Evolutionary conservation across 164 flowering plant species (phyloP).

Genomic region (Vitis amurensis): DNA sequence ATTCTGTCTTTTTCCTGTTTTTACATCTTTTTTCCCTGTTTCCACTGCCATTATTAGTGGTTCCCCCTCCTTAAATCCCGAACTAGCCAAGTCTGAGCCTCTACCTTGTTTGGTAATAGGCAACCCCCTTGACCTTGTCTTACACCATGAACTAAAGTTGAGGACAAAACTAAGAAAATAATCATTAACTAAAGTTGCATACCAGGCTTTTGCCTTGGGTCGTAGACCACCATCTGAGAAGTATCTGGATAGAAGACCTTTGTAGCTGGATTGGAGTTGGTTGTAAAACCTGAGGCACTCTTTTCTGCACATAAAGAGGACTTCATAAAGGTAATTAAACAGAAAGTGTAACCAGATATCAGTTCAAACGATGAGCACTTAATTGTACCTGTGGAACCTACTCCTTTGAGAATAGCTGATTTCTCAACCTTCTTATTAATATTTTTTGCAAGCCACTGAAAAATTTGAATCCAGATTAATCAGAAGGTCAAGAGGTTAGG

Average conservation of each 20-base stretch:
- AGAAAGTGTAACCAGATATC: neutral
- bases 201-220: slow-evolving; percentile 79
- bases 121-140: no score
- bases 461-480: neutral
- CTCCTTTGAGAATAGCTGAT: slow-evolving; percentile 47
- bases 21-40: no score
- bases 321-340: neutral
- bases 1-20: no score
- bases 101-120: no score
- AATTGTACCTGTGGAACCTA: slow-evolving; percentile 44
- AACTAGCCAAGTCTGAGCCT: no score
- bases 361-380: neutral
- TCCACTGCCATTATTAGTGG: no score
- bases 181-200: slow-evolving; percentile 6
- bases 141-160: neutral
- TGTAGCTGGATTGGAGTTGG: slow-evolving; percentile 38
- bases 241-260: slow-evolving; percentile 72
- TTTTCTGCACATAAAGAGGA: slow-evolving; percentile 39
- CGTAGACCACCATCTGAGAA: slow-evolving; percentile 71
- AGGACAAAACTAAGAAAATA: neutral
- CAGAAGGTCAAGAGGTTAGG: no score
- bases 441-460: slow-evolving; percentile 83
- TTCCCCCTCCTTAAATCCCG: no score
- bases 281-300: slow-evolving; percentile 31
- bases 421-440: slow-evolving; percentile 64